These are phyloP conservation scores for Striga asiatica DNA, from an alignment of 257 asterid species.

Conservation along the genomic window DNA sequence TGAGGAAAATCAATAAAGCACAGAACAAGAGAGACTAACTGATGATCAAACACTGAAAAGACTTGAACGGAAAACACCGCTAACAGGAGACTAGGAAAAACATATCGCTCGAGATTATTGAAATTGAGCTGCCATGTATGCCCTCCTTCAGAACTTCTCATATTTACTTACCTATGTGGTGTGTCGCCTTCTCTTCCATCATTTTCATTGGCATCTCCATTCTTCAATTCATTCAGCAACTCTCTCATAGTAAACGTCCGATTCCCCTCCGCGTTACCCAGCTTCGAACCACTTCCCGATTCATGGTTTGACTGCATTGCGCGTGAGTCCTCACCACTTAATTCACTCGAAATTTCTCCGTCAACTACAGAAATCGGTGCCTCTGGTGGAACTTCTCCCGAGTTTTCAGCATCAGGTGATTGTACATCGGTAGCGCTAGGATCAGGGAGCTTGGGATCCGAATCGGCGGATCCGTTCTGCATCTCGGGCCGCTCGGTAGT, in stretches of 20 bases:
- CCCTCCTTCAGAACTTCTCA: not conserved
- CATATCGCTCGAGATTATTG: not conserved
- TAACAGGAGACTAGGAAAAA: not conserved
- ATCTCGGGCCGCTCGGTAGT: too few species aligned
- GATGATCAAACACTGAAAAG: not conserved
- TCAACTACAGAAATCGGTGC: constrained; percentile 25
- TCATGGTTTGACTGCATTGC: constrained; percentile 23
- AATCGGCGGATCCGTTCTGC: too few species aligned
- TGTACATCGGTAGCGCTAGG: constrained; percentile 26
- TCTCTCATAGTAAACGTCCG: constrained; percentile 94
- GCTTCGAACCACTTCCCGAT: constrained; percentile 28
- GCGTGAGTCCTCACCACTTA: constrained; percentile 23
- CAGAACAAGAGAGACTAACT: not conserved
- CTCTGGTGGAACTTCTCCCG: constrained; percentile 31
- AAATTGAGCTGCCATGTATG: too few species aligned
- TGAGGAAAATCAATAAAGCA: not conserved
- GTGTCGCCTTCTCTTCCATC: constrained; percentile 43
- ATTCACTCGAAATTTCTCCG: constrained; percentile 23
- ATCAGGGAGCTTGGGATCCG: constrained; percentile 41
- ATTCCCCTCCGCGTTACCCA: constrained; percentile 45
- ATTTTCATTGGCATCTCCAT: constrained; percentile 40
- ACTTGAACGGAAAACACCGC: not conserved
- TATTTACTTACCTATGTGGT: constrained; percentile 57
- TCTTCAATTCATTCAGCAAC: constrained; percentile 81
- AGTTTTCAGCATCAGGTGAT: constrained; percentile 26